Conservation (phyloP, 352 stramenopile species). For the Pythium brachiatum region DNA sequence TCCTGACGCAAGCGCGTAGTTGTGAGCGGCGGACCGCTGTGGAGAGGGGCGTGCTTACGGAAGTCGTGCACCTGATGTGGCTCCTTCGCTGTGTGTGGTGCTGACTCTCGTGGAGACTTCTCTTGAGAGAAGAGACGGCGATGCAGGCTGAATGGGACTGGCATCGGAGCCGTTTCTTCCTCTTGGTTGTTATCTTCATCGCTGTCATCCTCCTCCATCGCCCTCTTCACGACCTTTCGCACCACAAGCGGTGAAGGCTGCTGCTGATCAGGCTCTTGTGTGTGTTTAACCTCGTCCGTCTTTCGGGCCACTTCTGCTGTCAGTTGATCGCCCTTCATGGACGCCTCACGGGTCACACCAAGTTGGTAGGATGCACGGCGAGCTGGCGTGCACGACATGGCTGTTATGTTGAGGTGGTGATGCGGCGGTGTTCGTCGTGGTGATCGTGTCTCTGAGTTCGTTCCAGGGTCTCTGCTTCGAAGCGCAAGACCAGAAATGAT, state of each 20-base stretch:
- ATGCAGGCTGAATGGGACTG: background rate
- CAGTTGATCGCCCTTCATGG: background rate
- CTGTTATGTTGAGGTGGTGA: background rate
- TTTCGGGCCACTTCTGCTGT: too few species aligned
- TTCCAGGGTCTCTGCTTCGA: background rate
- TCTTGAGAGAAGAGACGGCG: background rate
- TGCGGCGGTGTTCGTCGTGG: background rate
- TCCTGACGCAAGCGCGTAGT: conserved; percentile 17
- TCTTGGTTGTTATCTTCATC: conserved; percentile 23
- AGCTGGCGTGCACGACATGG: conserved; percentile 11
- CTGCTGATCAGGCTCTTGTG: background rate
- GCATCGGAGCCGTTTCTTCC: background rate
- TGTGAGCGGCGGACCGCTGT: conserved; percentile 2
- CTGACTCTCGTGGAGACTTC: background rate
- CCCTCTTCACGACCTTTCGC: background rate
- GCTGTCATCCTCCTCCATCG: background rate
- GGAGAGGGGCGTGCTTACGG: background rate
- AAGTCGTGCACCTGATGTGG: background rate
- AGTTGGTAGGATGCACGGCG: conserved; percentile 17
- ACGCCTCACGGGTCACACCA: background rate
- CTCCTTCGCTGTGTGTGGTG: background rate
- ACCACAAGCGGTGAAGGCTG: conserved; percentile 7
- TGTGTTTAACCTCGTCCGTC: background rate
- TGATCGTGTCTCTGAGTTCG: background rate
- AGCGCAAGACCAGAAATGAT: background rate